phyloP scores from a whole-genome alignment of 257 asterid genomes.

The Solanum bulbocastanum region DNA sequence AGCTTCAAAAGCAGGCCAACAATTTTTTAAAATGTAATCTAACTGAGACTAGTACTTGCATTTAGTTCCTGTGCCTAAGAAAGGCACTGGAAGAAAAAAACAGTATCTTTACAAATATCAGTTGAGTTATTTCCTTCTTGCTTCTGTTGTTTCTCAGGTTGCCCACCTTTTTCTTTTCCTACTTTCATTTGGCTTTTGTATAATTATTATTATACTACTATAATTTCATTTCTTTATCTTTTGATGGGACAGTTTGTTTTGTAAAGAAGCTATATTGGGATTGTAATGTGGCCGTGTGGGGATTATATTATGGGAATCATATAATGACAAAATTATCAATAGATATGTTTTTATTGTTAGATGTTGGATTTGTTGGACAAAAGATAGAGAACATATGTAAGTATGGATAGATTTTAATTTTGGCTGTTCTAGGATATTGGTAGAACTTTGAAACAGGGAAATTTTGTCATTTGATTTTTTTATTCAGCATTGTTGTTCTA shows the following conservation, averaged over 20 bases:
- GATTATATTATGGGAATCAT: not conserved
- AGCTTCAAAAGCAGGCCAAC: slow-evolving; percentile 32
- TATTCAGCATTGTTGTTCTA: not conserved
- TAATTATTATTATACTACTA: not conserved
- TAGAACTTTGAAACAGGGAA: not conserved
- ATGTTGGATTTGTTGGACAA: not conserved
- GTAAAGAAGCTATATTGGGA: not conserved
- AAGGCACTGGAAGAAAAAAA: slow-evolving; percentile 1
- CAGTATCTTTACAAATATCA: slow-evolving; percentile 11
- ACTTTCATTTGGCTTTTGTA: not conserved
- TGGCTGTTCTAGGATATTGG: not conserved
- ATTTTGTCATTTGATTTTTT: not conserved
- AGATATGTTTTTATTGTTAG: not conserved
- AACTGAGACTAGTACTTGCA: slow-evolving; percentile 25
- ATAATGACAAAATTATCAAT: not conserved
- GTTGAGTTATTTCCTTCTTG: not conserved
- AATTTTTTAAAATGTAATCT: slow-evolving; percentile 40
- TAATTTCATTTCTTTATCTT: not conserved
- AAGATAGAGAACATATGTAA: not conserved
- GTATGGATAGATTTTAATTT: not conserved
- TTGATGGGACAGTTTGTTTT: not conserved
- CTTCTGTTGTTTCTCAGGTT: not conserved
- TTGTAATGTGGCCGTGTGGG: not conserved
- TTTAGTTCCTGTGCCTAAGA: slow-evolving; percentile 25
- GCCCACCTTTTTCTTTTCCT: not conserved